Conservation (phyloP, 2,329 filamentous ascomycete species). For the Malbranchea zuffiana region DNA sequence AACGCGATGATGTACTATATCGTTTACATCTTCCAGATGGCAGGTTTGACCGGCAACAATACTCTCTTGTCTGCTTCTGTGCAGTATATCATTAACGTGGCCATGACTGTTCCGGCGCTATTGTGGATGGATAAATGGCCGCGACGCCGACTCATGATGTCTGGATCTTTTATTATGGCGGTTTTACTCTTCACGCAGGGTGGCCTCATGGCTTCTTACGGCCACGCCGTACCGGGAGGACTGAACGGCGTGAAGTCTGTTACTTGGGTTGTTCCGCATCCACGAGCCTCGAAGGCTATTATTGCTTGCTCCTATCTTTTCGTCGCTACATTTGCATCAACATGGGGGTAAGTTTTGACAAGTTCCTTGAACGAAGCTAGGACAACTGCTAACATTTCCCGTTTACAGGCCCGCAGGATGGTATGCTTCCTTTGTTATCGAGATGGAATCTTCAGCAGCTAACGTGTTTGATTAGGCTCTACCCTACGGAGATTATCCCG, state of each 20-base stretch:
- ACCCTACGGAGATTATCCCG: conserved; percentile 37
- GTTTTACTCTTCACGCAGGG: conserved; percentile 44
- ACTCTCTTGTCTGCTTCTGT: conserved; percentile 24
- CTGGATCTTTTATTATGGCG: conserved; percentile 30
- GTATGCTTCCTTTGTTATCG: too few species aligned
- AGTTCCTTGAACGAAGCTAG: too few species aligned
- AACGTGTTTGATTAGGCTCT: too few species aligned
- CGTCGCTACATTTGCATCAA: conserved; percentile 47
- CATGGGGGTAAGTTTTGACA: conserved; percentile 50
- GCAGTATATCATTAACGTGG: conserved; percentile 39
- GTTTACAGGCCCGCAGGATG: too few species aligned
- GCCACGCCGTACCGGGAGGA: conserved; percentile 28
- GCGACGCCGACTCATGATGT: conserved; percentile 38
- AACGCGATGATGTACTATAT: conserved; percentile 32
- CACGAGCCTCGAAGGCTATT: conserved; percentile 44
- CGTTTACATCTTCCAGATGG: conserved; percentile 33
- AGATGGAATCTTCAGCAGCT: too few species aligned
- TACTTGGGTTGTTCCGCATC: conserved; percentile 40
- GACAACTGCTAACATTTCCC: too few species aligned
- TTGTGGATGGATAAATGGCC: conserved; percentile 42
- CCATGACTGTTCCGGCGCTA: conserved; percentile 42
- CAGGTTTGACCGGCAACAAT: conserved; percentile 26
- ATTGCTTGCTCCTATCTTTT: conserved; percentile 54
- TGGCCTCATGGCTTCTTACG: conserved; percentile 42
- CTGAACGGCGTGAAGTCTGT: conserved; percentile 33